A percentile compares a stretch with the other conserved stretches of the same genome.
Evolutionary conservation across 148 eudicot genomes (phyloP).

Genomic region (Chenopodium berlandieri): DNA sequence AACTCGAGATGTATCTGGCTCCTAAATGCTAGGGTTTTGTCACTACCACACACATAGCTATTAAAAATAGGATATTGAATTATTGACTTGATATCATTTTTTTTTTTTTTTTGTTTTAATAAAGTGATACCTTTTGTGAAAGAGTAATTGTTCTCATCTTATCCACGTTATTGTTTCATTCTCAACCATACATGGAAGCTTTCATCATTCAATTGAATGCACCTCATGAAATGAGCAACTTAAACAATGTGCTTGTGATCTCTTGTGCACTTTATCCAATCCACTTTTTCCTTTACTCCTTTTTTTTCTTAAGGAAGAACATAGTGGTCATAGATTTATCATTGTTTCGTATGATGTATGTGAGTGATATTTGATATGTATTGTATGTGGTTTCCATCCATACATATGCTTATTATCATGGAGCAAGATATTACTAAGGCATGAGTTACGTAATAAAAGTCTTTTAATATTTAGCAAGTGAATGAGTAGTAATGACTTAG

Average conservation of each 20-base stretch:
- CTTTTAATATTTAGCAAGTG: too few relatives aligned
- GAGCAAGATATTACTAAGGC: too few relatives aligned
- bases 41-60: conserved; percentile 15
- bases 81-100: too few relatives aligned
- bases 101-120: not conserved
- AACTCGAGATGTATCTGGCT: not conserved
- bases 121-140: conserved; percentile 11
- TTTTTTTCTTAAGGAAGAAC: not conserved
- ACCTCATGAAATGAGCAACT: not conserved
- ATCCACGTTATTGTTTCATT: conserved; percentile 3
- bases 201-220: not conserved
- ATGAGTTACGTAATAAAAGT: too few relatives aligned
- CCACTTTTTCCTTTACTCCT: not conserved
- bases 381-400: not conserved
- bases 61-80: not conserved
- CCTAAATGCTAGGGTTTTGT: conserved; percentile 22
- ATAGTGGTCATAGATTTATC: not conserved
- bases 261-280: not conserved
- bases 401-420: not conserved
- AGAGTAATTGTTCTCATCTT: conserved; percentile 9
- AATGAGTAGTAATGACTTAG: too few relatives aligned
- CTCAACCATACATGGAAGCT: conserved; percentile 17
- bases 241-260: conserved; percentile 1
- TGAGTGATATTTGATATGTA: not conserved
- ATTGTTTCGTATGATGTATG: not conserved